Percentiles rank a stretch among this genome's conserved stretches.
These are phyloP conservation scores for Funneliformis geosporum DNA, from an alignment of 192 early-diverging fungal genomes.

Conservation along the genomic window DNA sequence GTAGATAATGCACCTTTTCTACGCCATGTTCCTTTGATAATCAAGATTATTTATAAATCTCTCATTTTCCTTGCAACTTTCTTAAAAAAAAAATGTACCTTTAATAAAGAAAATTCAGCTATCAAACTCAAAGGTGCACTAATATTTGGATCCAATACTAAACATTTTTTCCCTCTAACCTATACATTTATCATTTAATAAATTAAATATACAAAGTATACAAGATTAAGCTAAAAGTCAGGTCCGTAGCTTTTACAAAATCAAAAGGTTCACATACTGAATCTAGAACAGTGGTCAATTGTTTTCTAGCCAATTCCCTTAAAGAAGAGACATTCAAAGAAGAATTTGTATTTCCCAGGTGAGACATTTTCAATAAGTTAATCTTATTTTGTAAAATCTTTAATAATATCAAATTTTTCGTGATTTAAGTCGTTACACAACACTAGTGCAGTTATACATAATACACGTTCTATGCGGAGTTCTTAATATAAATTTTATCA, in stretches of 20 bases:
- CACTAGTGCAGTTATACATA: too few relatives aligned
- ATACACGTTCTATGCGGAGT: too few relatives aligned
- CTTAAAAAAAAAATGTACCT: slow-evolving; percentile 48
- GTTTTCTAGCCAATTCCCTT: slow-evolving; percentile 60
- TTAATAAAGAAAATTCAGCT: slow-evolving; percentile 84
- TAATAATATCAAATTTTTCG: too few relatives aligned
- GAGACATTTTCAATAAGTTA: slow-evolving; percentile 24
- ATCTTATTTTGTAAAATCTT: neutral
- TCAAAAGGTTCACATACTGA: slow-evolving; percentile 54
- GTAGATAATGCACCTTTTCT: slow-evolving; percentile 88
- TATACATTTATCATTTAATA: slow-evolving; percentile 28
- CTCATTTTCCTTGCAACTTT: neutral
- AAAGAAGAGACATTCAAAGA: slow-evolving; percentile 56
- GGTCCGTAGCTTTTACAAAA: too few relatives aligned
- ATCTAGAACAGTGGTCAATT: slow-evolving; percentile 72
- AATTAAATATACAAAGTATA: neutral
- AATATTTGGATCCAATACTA: slow-evolving; percentile 85
- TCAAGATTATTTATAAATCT: neutral
- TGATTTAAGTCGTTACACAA: too few relatives aligned
- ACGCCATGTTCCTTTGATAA: slow-evolving; percentile 85
- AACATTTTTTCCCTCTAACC: slow-evolving; percentile 87
- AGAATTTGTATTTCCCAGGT: slow-evolving; percentile 51
- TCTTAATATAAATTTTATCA: too few relatives aligned
- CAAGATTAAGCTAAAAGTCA: neutral
- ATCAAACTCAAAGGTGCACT: slow-evolving; percentile 83